Conservation (phyloP, 257 asterid species). For the Craterostigma plantagineum region DNA sequence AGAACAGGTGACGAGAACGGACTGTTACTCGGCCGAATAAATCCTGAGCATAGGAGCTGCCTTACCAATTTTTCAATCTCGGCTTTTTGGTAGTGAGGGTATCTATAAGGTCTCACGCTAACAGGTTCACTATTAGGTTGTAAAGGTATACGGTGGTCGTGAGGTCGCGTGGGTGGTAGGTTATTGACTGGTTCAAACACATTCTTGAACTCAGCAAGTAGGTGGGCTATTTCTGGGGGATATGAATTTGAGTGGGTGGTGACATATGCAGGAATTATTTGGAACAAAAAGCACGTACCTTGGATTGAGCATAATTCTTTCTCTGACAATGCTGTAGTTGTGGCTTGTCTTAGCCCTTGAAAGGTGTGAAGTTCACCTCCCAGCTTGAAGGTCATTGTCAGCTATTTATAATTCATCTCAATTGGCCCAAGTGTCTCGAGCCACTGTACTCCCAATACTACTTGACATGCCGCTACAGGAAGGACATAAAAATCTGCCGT, state of each 20-base stretch:
- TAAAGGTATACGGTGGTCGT: background rate
- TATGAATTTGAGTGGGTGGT: background rate
- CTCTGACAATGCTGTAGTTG: background rate
- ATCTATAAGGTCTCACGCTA: slow-evolving; percentile 1
- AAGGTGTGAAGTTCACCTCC: background rate
- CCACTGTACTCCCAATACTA: background rate
- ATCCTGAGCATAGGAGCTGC: background rate
- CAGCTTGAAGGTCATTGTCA: background rate
- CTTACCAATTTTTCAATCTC: background rate
- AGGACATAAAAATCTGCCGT: background rate
- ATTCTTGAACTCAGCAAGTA: background rate
- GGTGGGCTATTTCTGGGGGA: background rate
- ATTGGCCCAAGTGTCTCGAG: slow-evolving; percentile 1
- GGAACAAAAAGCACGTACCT: slow-evolving; percentile 3
- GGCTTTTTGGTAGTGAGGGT: slow-evolving; percentile 4
- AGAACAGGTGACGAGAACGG: slow-evolving; percentile 2
- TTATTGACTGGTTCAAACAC: background rate
- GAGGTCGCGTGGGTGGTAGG: background rate
- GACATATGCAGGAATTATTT: background rate
- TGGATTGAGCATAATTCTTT: background rate
- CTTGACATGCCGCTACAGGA: slow-evolving; percentile 2
- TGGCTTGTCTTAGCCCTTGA: background rate
- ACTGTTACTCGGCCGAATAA: slow-evolving; percentile 2
- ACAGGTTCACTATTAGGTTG: background rate
- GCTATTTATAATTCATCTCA: background rate